phyloP scores from a whole-genome alignment of 306 rosid genomes.

The Citrullus colocynthis region DNA sequence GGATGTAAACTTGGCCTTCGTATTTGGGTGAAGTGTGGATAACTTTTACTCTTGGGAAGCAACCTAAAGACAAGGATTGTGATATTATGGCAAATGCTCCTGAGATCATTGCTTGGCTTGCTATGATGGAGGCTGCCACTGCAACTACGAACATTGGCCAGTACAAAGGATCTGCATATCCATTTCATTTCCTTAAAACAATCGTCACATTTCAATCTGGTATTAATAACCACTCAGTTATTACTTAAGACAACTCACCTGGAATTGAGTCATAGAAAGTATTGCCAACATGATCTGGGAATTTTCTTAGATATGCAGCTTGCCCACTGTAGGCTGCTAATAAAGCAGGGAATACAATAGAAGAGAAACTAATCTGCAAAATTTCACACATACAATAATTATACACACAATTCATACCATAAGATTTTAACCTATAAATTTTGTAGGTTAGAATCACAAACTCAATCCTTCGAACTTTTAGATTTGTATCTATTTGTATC shows the following conservation, averaged over 20 bases:
- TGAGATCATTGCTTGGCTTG: constrained; percentile 85
- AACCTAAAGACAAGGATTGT: constrained; percentile 57
- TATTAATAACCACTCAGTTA: too few species aligned
- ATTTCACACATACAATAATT: too few species aligned
- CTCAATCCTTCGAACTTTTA: too few species aligned
- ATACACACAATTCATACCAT: too few species aligned
- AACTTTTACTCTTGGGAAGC: constrained; percentile 76
- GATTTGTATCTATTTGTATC: too few species aligned
- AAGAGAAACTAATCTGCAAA: constrained; percentile 43
- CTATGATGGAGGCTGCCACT: constrained; percentile 63
- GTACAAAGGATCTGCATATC: constrained; percentile 31
- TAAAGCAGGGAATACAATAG: constrained; percentile 33
- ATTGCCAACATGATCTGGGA: constrained; percentile 17
- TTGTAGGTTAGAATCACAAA: too few species aligned
- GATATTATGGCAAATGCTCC: constrained; percentile 70
- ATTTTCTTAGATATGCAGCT: constrained; percentile 52
- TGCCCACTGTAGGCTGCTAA: constrained; percentile 34
- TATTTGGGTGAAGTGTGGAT: constrained; percentile 61
- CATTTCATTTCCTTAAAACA: too few species aligned
- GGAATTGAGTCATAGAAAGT: constrained; percentile 47
- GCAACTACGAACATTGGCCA: constrained; percentile 89
- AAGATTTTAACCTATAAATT: too few species aligned
- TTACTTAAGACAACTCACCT: not conserved
- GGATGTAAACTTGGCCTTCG: constrained; percentile 71
- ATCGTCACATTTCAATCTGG: too few species aligned